These are phyloP conservation scores for Saccharomyces pastorianus DNA, from an alignment of 1,139 yeast species.

Conservation along the genomic window DNA sequence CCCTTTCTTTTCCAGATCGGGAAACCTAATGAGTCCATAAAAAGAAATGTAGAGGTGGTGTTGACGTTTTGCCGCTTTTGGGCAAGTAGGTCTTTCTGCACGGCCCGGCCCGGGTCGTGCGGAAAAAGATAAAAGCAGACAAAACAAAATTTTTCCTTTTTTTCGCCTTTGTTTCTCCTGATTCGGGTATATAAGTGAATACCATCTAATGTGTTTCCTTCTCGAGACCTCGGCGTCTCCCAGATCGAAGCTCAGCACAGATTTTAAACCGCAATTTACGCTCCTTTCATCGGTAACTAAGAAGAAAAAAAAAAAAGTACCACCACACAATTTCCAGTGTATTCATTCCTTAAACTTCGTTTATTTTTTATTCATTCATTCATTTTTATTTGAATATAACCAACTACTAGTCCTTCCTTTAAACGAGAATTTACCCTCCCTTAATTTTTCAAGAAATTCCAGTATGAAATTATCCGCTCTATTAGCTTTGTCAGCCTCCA, in stretches of 20 bases:
- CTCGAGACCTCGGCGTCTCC: background rate
- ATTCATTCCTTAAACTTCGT: constrained; percentile 2
- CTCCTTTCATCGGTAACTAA: background rate
- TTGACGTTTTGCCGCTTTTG: background rate
- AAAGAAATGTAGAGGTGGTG: background rate
- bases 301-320: background rate
- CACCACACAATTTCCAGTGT: background rate
- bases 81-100: background rate
- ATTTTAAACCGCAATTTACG: background rate
- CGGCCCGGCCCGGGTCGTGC: constrained; percentile 1
- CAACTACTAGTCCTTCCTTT: constrained; percentile 4
- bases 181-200: background rate
- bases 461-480: constrained; percentile 20
- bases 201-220: background rate
- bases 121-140: background rate
- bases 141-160: background rate
- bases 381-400: constrained; percentile 1
- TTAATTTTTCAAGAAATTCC: background rate
- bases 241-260: background rate
- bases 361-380: constrained; percentile 4
- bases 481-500: constrained; percentile 16
- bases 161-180: background rate
- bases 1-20: background rate
- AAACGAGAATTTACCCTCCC: background rate
- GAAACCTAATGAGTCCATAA: background rate